Base-by-base conservation (phyloP, 2,329 filamentous ascomycete species). In the Chalara sp. region DNA sequence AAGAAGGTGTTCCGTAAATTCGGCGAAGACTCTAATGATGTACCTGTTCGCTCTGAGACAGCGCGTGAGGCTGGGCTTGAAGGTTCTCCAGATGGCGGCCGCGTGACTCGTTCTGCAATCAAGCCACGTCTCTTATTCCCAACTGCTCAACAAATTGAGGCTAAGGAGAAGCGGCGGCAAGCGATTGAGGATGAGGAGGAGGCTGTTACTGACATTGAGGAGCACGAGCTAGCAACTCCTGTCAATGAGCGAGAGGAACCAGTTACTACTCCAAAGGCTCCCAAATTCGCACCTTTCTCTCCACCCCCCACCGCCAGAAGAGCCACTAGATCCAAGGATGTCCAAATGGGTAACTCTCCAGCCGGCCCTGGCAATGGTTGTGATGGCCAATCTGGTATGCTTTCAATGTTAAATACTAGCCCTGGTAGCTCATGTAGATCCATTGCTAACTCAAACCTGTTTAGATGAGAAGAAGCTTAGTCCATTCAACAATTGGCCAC, bases 1-100 rank as follows among this genome's bases (percentile, higher is more conserved):
- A 89, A 86, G 73, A 88, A 82, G 65, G 74, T 88, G 51, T 89
- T 89, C 71, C 82, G 83, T 67, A 86, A 83, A 63, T 67, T 65
- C 8, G 61, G 55, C 3, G 63, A 67, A 12, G 60, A 62, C 28
- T 66, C 65, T 28, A 63, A 67, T 12, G 56, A 64, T 35, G 54
- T 47, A 6, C 47, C 48, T 29, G 45, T 48, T 37, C 49, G 29
- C 8, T 49, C 44, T 21, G 51, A 56, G 32, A 47, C 43, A 44
- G 68, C 70, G 21, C 56, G 58, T 47, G 58, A 57, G 12, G 61
- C 65, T 11, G 67, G 70, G 32, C 58, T 63, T 44, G 66, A 69
- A 32, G 63, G 53, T 29, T 33, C 58, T 65, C 67, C 41, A 59
- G 66, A 53, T 67, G 54, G 53, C 49, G 58, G 73, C 32, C 80